Conservation (phyloP, 441 rosid species). For the Hura crepitans region DNA sequence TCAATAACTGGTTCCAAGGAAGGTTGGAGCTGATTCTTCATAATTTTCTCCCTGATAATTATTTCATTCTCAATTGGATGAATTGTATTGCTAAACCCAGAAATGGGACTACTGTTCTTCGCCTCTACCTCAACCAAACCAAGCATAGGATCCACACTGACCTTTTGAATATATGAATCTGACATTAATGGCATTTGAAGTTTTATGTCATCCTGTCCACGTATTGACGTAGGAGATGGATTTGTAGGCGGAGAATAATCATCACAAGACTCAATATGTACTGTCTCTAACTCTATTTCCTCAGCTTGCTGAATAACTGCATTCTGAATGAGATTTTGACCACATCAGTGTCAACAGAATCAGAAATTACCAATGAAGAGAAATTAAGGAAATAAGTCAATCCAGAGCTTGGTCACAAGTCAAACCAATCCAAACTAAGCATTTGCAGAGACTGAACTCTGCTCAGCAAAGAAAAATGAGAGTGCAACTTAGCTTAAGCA, state of each 20-base stretch:
- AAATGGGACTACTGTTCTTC: constrained; percentile 26
- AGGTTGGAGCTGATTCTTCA: constrained; percentile 28
- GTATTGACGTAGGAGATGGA: constrained; percentile 21
- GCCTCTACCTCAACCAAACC: constrained; percentile 32
- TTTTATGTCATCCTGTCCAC: constrained; percentile 22
- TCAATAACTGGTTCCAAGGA: constrained; percentile 27
- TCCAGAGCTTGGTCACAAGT: background rate
- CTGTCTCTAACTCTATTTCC: constrained; percentile 32
- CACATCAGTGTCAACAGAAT: constrained; percentile 31
- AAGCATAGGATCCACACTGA: constrained; percentile 22
- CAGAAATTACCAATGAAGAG: background rate
- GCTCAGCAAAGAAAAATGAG: constrained; percentile 1
- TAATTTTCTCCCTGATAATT: constrained; percentile 9
- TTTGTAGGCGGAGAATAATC: constrained; percentile 24
- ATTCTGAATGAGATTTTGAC: constrained; percentile 47
- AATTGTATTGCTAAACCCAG: constrained; percentile 27
- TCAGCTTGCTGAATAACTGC: constrained; percentile 29
- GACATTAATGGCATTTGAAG: constrained; percentile 23
- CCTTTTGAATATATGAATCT: constrained; percentile 23
- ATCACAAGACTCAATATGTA: constrained; percentile 12
- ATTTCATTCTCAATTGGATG: constrained; percentile 31
- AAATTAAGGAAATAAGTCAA: constrained; percentile 13
- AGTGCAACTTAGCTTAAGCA: background rate
- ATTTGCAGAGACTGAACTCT: background rate
- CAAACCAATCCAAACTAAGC: background rate